These are phyloP conservation scores for Blastomyces silverae DNA, from an alignment of 2,329 filamentous ascomycete species.

Conservation along the genomic window DNA sequence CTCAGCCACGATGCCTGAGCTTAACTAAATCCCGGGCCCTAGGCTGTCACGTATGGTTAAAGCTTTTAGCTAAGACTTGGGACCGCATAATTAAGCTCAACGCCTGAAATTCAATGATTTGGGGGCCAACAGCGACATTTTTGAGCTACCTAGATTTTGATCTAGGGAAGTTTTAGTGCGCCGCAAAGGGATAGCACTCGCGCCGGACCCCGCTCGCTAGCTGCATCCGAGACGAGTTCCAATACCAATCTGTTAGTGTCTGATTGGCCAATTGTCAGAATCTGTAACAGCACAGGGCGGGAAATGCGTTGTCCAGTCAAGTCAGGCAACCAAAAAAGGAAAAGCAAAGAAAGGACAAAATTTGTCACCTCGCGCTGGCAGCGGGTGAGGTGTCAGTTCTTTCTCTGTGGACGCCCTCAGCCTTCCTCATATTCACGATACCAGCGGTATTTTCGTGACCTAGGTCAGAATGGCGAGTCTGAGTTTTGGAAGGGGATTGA, in stretches of 20 bases:
- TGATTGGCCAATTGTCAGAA: not conserved
- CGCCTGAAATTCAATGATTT: not conserved
- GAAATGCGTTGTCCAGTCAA: not conserved
- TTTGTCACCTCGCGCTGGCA: not conserved
- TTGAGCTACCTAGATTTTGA: not conserved
- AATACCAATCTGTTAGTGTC: too few relatives aligned
- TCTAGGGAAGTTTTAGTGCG: not conserved
- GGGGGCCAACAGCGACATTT: not conserved
- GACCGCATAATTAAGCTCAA: not conserved
- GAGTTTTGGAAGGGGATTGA: not conserved
- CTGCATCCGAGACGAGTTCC: too few relatives aligned
- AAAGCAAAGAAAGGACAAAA: not conserved
- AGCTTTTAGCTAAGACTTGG: not conserved
- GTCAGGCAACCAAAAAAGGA: not conserved
- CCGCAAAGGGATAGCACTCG: not conserved
- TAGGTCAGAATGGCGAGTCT: not conserved
- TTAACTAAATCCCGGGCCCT: not conserved
- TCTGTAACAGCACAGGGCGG: not conserved
- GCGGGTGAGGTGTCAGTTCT: not conserved
- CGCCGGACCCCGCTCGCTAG: not conserved
- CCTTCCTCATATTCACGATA: not conserved
- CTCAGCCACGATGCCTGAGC: too few relatives aligned
- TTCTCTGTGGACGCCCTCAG: not conserved
- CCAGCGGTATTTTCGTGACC: not conserved
- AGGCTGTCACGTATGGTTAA: not conserved